Base-by-base conservation (phyloP, 1,284 basidiomycete genomes). In the Hemileia vastatrix region DNA sequence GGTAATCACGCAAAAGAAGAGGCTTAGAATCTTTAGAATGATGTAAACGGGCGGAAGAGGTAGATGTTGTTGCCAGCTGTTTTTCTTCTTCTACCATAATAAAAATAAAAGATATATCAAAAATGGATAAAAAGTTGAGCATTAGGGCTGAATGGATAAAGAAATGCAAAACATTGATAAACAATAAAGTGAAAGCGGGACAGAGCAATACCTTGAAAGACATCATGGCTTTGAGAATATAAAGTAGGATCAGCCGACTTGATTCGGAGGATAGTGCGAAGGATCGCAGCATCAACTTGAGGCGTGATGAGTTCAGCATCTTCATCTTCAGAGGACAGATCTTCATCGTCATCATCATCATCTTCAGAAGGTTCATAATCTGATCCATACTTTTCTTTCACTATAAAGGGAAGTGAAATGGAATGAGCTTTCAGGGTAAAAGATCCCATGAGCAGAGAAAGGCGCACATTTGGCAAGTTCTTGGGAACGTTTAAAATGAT, bases 221-320 rank as follows among this genome's bases (percentile, higher is more conserved):
- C 83, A 63, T 82, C 80, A 67, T 84, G 84, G 2, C 77, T 79
- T 0, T 79, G 75, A 68, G 93, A 82, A 69, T 94, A 94, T 48
- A 94, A 88, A 1, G 81, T 82, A 0, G 90, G 89, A 74, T 97
- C 91, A 69, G 84, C 87, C 62, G 82, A 81, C 71, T 84, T 84
- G 65, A 98, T 97, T 69, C 86, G 83, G 1, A 87, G 87, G 6
- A 98, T 80, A 0, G 93, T 98, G 54, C 90, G 82, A 47, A 98
- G 80, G 70, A 98, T 95, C 18, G 95, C 95, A 49, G 87, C 95
- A 74, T 98, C 94, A 51, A 97, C 83, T 0, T 88, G 86, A 1
- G 93, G 91, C 0, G 92, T 98, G 60, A 98, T 83, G 76, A 97
- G 89, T 68, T 91, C 90, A 11, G 93, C 95, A 65, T 95, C 88